Conservation (phyloP, 306 rosid genomes). For the Vigna radiata region DNA sequence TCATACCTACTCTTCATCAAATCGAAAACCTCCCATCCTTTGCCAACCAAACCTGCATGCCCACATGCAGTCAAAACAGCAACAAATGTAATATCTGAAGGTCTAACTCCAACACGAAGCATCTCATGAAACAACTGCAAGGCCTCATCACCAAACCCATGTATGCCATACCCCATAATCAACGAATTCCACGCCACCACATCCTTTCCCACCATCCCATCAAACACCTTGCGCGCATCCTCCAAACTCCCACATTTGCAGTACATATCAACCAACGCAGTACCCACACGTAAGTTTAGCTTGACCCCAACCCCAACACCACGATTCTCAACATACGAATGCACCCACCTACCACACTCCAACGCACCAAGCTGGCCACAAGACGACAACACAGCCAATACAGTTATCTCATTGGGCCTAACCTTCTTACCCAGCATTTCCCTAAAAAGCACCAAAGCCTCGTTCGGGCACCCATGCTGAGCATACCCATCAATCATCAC, state of each 20-base stretch:
- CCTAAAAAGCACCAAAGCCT: conserved; percentile 67
- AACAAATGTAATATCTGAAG: conserved; percentile 70
- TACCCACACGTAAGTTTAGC: conserved; percentile 63
- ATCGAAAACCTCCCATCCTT: conserved; percentile 64
- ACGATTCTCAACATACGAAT: conserved; percentile 59
- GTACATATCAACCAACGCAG: conserved; percentile 86
- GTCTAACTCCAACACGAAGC: conserved; percentile 53
- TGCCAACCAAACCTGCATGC: conserved; percentile 68
- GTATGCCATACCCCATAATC: conserved; percentile 75
- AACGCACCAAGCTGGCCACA: conserved; percentile 85
- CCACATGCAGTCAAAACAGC: conserved; percentile 76
- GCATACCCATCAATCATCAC: conserved; percentile 85
- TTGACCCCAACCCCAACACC: conserved; percentile 43
- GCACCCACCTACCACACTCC: conserved; percentile 83
- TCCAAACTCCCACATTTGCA: conserved; percentile 77
- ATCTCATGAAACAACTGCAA: conserved; percentile 66
- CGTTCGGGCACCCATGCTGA: conserved; percentile 70
- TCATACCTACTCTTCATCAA: conserved; percentile 61
- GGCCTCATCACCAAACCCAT: conserved; percentile 72
- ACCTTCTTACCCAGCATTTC: conserved; percentile 61
- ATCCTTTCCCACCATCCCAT: conserved; percentile 58
- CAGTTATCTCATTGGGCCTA: conserved; percentile 70
- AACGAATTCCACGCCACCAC: conserved; percentile 84
- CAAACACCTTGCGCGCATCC: conserved; percentile 68
- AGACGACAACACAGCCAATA: conserved; percentile 70